Evolutionary conservation across 495 filamentous ascomycete species (phyloP), one percentile per base, ranked within the genome.

Genomic region (Annulohypoxylon stygium): DNA sequence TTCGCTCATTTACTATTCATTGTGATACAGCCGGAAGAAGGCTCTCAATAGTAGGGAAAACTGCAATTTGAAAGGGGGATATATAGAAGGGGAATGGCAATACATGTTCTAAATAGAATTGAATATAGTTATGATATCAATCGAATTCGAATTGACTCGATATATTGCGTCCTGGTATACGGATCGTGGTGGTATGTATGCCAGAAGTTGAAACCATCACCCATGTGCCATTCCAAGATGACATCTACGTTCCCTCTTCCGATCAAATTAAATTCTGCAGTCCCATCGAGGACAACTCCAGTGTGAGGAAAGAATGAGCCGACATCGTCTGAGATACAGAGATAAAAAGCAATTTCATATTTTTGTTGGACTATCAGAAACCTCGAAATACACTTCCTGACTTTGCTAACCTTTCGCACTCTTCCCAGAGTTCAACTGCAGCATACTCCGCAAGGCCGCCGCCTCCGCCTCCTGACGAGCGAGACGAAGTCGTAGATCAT

Each of bases 391-490:
- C 36, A 3, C 53, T 67, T 43, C 57, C 63, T 41, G 50, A 36
- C 11, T 62, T 70, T 39, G 63, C 71, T 78, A 75, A 74, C 63
- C 53, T 65, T 70, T 64, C 43, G 41, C 41, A 62, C 68, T 62
- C 62, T 71, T 68, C 61, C 73, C 73, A 72, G 73, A 76, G 58
- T 70, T 76, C 77, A 83, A 61, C 60, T 78, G 77, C 36, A 85
- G 57, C 81, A 85, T 82, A 65, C 81, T 81, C 61, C 83, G 73
- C 69, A 86, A 69, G 41, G 81, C 81, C 4, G 77, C 79, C 20
- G 81, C 67, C 81, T 92, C 90, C 5, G 89, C 90, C 79, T 92
- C 90, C 78, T 89, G 79, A 73, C 87, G 85, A 50, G 89, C 90
- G 47, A 90, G 82, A 34, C 80, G 83, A 61, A 93, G 82, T 73